phyloP scores from a whole-genome alignment of 768 basidiomycete species.

The Lentinus brumalis region DNA sequence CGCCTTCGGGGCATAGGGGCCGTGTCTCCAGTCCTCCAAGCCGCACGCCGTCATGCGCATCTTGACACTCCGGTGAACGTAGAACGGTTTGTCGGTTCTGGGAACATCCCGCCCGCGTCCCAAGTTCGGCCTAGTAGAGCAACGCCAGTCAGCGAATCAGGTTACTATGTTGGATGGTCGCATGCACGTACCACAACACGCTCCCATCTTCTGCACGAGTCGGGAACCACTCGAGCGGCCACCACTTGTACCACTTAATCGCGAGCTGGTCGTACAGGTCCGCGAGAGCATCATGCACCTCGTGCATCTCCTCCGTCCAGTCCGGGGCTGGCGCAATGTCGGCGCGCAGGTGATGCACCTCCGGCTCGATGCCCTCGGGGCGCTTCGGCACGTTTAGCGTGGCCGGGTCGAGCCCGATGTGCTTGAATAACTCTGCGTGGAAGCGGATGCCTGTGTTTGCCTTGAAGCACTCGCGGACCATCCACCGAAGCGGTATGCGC shows the following conservation, averaged over 20 bases:
- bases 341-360: conserved; percentile 14
- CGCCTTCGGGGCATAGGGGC: conserved; percentile 34
- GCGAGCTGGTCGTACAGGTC: conserved; percentile 59
- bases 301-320: conserved; percentile 58
- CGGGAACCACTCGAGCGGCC: conserved; percentile 59
- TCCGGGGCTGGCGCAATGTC: conserved; percentile 13
- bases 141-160: neutral
- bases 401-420: conserved; percentile 34
- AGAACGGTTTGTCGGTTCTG: conserved; percentile 18
- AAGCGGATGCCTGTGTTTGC: conserved; percentile 45
- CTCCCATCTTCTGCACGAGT: conserved; percentile 1
- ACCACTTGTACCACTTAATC: conserved; percentile 50
- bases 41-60: conserved; percentile 24
- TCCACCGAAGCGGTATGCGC: conserved; percentile 67
- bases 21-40: conserved; percentile 28
- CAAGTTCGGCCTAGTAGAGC: conserved; percentile 23
- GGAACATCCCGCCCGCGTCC: conserved; percentile 27
- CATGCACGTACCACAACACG: conserved; percentile 25
- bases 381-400: conserved; percentile 29
- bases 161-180: conserved; percentile 2
- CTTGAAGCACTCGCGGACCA: conserved; percentile 54
- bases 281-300: conserved; percentile 57
- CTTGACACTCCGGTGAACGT: conserved; percentile 32
- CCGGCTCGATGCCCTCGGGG: conserved; percentile 23
- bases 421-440: conserved; percentile 31